Evolutionary conservation across 2,329 filamentous ascomycete species (phyloP), one percentile per base, ranked within the genome.

Genomic region (Penicillium capsulatum): DNA sequence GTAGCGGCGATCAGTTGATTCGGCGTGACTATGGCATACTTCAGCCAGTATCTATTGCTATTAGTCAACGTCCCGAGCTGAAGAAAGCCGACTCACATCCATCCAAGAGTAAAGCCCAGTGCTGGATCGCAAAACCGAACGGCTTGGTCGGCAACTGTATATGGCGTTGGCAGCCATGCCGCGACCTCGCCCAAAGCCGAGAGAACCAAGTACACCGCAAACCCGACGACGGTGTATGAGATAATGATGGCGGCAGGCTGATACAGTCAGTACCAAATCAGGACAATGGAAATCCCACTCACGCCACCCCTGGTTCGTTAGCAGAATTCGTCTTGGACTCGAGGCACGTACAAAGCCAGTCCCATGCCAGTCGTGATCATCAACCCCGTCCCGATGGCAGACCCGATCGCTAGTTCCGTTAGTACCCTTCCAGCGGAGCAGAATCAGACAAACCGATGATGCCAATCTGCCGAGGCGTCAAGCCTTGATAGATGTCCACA

Each of bases 11-110:
- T 91, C 28, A 92, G 71, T 59, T 94, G 86, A 57, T 91, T 92
- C 1, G 87, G 86, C 2, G 84, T 89, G 31, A 86, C 79, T 55
- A 94, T 87, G 61, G 91, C 84, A 65, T 91, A 92, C 58, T 79
- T 90, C 64, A 81, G 74, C 76, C 79, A 85, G 55, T 64, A 68
- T 48, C 64, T 67, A 11, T n/a, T 6, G 11, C 6, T 7, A 28
- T 28, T 6, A n/a, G 26, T n/a, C 4, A 4, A 14, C 13, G n/a
- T 11, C 26, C 9, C 10, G 26, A 7, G 10, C 14, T 10, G 16
- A 27, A n/a, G 17, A 11, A 28, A 28, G 1, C n/a, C n/a, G 3
- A 44, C 59, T 47, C 66, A 84, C 73, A 73, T 80, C 74, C 77
- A 89, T 24, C 84, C 84, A 11, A 90, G 75, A 45, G 83, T 78